These are phyloP conservation scores for Panicum miliaceum DNA, from an alignment of 176 grass and related monocot species.

Conservation along the genomic window DNA sequence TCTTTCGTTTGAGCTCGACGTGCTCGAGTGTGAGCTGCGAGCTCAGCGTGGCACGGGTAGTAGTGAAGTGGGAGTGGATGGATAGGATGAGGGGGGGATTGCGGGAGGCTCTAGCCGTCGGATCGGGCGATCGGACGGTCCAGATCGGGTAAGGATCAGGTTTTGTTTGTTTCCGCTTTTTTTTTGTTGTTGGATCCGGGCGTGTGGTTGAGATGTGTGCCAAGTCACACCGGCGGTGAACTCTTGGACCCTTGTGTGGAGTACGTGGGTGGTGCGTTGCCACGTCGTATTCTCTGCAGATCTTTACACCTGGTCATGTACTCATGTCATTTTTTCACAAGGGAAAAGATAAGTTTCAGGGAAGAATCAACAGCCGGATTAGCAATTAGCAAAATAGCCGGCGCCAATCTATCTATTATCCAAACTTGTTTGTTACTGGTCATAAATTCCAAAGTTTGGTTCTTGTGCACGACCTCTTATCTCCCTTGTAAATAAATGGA, in stretches of 20 bases:
- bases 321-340: background rate
- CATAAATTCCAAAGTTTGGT: no score
- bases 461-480: no score
- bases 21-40: conserved; percentile 26
- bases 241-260: conserved; percentile 22
- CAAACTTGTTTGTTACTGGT: no score
- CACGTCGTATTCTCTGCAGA: conserved; percentile 33
- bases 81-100: conserved; percentile 76
- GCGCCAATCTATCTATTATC: background rate
- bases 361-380: no score
- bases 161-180: conserved; percentile 53
- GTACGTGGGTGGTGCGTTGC: background rate
- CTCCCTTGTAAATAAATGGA: no score
- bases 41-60: background rate
- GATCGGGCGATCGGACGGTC: conserved; percentile 38
- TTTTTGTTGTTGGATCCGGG: conserved; percentile 10
- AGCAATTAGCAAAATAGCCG: background rate
- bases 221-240: conserved; percentile 51
- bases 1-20: conserved; percentile 36
- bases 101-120: conserved; percentile 35
- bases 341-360: no score
- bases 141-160: conserved; percentile 69
- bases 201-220: conserved; percentile 40
- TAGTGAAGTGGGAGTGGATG: conserved; percentile 31
- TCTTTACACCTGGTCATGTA: background rate